Evolutionary conservation across 768 basidiomycete genomes (phyloP).

Genomic region (Tylopilus intermedius): DNA sequence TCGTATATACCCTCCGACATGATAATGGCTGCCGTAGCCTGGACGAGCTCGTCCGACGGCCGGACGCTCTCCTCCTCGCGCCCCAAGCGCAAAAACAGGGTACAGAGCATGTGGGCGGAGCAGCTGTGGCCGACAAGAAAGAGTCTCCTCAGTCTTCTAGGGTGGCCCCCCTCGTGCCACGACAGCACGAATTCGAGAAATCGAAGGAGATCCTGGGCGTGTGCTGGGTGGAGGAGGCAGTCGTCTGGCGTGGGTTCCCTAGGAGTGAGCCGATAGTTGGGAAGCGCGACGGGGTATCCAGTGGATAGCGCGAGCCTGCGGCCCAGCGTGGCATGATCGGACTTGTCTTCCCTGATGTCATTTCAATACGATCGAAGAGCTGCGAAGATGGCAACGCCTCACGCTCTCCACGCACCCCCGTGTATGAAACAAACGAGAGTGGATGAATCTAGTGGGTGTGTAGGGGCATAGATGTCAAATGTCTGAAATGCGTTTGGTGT

Average conservation of each 20-base stretch:
- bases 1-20: conserved; percentile 79
- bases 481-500: conserved; percentile 33
- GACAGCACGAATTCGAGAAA: conserved; percentile 55
- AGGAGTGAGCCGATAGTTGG: conserved; percentile 74
- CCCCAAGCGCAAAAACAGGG: conserved; percentile 58
- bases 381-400: conserved; percentile 26
- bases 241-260: conserved; percentile 31
- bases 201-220: conserved; percentile 59
- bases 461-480: conserved; percentile 54
- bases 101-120: conserved; percentile 73
- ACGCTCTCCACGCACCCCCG: conserved; percentile 83
- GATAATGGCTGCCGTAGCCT: conserved; percentile 49
- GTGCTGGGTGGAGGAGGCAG: conserved; percentile 59
- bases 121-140: conserved; percentile 77
- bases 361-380: neutral
- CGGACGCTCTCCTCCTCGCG: conserved; percentile 26
- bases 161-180: conserved; percentile 32
- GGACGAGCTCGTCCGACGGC: conserved; percentile 41
- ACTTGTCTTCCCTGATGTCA: conserved; percentile 64
- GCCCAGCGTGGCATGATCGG: conserved; percentile 51
- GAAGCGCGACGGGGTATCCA: conserved; percentile 56
- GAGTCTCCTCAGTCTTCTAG: conserved; percentile 40
- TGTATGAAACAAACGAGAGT: conserved; percentile 71
- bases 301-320: conserved; percentile 47
- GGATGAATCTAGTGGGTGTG: conserved; percentile 5